phyloP scores from a whole-genome alignment of 768 basidiomycete species.

The Leccinum disarticulatum region DNA sequence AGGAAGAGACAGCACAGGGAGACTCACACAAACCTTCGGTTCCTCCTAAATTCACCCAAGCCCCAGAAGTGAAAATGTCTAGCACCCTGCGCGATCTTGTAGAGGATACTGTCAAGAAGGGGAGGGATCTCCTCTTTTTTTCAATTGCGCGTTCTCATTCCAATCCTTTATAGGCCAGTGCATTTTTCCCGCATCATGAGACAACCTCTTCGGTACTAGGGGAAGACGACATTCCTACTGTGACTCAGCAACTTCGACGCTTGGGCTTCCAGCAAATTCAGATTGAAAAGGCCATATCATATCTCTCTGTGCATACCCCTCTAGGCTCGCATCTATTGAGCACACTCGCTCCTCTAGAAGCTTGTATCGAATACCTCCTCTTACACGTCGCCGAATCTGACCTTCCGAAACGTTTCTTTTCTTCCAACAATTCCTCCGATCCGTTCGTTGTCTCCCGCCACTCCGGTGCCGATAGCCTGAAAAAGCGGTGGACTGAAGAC shows the following conservation, averaged over 20 bases:
- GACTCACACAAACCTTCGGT: slow-evolving; percentile 17
- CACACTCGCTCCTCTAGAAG: slow-evolving; percentile 64
- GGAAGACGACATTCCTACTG: slow-evolving; percentile 40
- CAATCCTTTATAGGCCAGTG: slow-evolving; percentile 42
- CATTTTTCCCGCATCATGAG: slow-evolving; percentile 47
- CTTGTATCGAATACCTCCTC: slow-evolving; percentile 81
- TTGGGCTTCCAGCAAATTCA: slow-evolving; percentile 69
- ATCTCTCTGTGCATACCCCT: slow-evolving; percentile 55
- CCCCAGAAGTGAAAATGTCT: slow-evolving; percentile 85
- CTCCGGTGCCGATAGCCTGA: slow-evolving; percentile 60
- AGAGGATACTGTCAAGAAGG: slow-evolving; percentile 80
- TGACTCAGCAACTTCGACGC: slow-evolving; percentile 54
- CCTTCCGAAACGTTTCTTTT: slow-evolving; percentile 71
- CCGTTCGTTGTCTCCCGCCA: slow-evolving; percentile 68
- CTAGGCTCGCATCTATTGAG: slow-evolving; percentile 62
- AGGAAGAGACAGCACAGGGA: slow-evolving; percentile 32
- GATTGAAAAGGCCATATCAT: slow-evolving; percentile 50
- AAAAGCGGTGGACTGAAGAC: slow-evolving; percentile 77
- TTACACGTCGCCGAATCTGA: slow-evolving; percentile 86
- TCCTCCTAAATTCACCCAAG: slow-evolving; percentile 43
- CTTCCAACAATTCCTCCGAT: slow-evolving; percentile 61
- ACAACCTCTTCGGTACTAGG: slow-evolving; percentile 36
- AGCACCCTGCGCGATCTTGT: slow-evolving; percentile 71
- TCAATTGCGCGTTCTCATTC: background rate
- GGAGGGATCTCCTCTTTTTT: slow-evolving; percentile 25